Evolutionary conservation across 1,284 basidiomycete species (phyloP), one percentile per base, ranked within the genome.

Genomic region (Fomitiporia mediterranea): DNA sequence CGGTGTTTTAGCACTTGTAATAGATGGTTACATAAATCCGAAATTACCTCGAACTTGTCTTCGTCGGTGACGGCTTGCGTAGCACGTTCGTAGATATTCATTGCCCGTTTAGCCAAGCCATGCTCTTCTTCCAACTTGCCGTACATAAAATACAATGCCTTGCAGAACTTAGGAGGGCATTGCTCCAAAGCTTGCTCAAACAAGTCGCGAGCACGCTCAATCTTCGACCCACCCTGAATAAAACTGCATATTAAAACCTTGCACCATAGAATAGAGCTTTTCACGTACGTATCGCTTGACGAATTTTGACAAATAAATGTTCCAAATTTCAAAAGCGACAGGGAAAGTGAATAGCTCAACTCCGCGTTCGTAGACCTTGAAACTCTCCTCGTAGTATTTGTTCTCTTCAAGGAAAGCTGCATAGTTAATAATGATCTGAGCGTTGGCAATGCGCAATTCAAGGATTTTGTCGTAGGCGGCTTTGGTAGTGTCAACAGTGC

Each of bases 251-350:
- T n/a, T n/a, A n/a, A n/a, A n/a, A 46, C 40, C 43, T 54, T 8
- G 46, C n/a, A n/a, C 35, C 9, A 25, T 37, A 21, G 44, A 46
- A 28, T 21, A 37, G 30, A 34, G 11, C 13, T 17, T 5, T 5
- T n/a, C n/a, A 79, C 88, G 68, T 65, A 93, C 91, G 73, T 97
- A 98, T 69, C 97, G 88, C 72, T 94, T 96, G 61, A 96, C 83
- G 68, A 99, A 99, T 72, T 98, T 98, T 57, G 91, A 89, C 38
- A 99, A 75, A 71, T 98, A 99, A 57, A 98, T 96, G 69, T 99
- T 99, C 96, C 97, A 99, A 62, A 99, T 85, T 73, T 99, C 97
- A 69, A 98, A 99, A 2, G 94, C 96, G 47, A 99, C 86, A 0
- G 97, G 97, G 78, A 94, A 99, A 5, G 94, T 95, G 78, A 99